Evolutionary conservation across 441 rosid genomes (phyloP).

Genomic region (Erodium trifolium): DNA sequence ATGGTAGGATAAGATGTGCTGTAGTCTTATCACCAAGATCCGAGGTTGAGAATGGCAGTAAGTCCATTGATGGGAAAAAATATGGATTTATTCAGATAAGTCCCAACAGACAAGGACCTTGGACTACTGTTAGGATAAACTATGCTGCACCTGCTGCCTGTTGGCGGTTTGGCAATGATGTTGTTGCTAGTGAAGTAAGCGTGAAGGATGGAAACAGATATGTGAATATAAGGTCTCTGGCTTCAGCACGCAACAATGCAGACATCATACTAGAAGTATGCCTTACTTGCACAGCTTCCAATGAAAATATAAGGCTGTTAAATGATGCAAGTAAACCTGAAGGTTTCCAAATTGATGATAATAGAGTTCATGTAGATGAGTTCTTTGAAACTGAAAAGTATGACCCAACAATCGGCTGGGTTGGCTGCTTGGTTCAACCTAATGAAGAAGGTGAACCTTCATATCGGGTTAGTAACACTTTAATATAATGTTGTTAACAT

Average conservation of each 20-base stretch:
- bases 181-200: conserved; percentile 92
- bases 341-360: conserved; percentile 24
- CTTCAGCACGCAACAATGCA: conserved; percentile 62
- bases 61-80: conserved; percentile 34
- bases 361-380: conserved; percentile 35
- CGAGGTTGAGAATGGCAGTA: conserved; percentile 28
- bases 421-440: conserved; percentile 28
- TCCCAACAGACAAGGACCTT: conserved; percentile 87
- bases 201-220: conserved; percentile 77
- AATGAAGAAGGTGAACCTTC: conserved; percentile 23
- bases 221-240: conserved; percentile 85
- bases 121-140: conserved; percentile 89
- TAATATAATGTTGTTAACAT: conserved; percentile 2
- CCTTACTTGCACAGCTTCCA: conserved; percentile 49
- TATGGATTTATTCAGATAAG: conserved; percentile 92
- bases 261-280: conserved; percentile 61
- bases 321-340: conserved; percentile 28
- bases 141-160: conserved; percentile 98
- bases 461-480: conserved; percentile 28
- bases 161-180: conserved; percentile 91
- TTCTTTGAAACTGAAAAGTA: conserved; percentile 48
- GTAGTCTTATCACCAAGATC: conserved; percentile 50
- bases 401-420: conserved; percentile 48
- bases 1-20: conserved; percentile 71
- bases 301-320: conserved; percentile 19